These are phyloP conservation scores for Penicillium sp. DNA, from an alignment of 2,329 filamentous ascomycete genomes.

Conservation along the genomic window DNA sequence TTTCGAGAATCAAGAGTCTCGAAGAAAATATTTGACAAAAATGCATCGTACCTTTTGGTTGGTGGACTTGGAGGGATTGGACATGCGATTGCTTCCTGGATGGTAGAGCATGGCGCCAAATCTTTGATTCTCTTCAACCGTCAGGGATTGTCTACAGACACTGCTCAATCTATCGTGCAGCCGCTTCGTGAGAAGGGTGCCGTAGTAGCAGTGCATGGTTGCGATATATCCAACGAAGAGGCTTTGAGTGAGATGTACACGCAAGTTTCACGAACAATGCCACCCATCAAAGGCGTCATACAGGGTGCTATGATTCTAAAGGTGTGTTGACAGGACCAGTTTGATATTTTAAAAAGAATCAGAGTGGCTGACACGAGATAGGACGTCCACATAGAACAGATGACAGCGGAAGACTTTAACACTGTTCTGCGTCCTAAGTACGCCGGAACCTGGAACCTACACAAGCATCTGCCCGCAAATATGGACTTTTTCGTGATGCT, in stretches of 20 bases:
- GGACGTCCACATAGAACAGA: slow-evolving; percentile 42
- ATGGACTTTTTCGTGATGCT: slow-evolving; percentile 48
- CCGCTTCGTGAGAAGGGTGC: neutral
- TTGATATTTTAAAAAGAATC: slow-evolving; percentile 38
- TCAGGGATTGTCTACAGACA: neutral
- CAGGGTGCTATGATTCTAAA: slow-evolving; percentile 31
- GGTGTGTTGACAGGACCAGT: slow-evolving; percentile 31
- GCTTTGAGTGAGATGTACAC: neutral
- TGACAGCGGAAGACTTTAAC: slow-evolving; percentile 39
- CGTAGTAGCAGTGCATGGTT: neutral
- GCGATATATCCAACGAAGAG: neutral
- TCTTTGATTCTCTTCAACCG: slow-evolving; percentile 1
- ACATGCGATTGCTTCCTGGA: neutral
- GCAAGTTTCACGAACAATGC: neutral
- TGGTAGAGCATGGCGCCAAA: neutral
- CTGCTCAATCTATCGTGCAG: neutral
- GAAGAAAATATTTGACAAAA: neutral
- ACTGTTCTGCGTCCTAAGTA: slow-evolving; percentile 41
- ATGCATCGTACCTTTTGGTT: neutral
- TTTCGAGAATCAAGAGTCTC: neutral
- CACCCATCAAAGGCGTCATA: slow-evolving; percentile 33
- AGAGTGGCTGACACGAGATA: slow-evolving; percentile 33
- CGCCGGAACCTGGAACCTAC: slow-evolving; percentile 35
- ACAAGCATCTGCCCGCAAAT: slow-evolving; percentile 28
- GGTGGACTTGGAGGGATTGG: slow-evolving; percentile 2